phyloP scores from a whole-genome alignment of 768 basidiomycete genomes.

The Rhizopogon vinicolor region DNA sequence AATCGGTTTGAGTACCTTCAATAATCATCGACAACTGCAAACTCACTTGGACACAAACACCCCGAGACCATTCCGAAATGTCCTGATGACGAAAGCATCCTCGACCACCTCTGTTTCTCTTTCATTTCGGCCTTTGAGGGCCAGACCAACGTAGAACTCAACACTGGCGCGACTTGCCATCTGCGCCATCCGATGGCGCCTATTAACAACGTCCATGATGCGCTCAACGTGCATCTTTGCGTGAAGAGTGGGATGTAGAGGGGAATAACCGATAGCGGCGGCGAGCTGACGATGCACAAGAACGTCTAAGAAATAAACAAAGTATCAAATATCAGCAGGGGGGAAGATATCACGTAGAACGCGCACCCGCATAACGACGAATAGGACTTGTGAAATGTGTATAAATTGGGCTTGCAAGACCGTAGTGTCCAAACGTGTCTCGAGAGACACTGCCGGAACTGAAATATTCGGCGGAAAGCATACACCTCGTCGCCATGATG shows the following conservation, averaged over 20 bases:
- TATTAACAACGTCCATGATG: conserved; percentile 81
- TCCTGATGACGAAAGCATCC: conserved; percentile 90
- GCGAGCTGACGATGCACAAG: conserved; percentile 91
- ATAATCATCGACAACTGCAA: background rate
- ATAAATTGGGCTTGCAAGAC: conserved; percentile 94
- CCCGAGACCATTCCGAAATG: conserved; percentile 93
- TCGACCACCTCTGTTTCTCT: conserved; percentile 51
- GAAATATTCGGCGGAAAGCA: conserved; percentile 98
- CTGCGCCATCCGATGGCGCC: conserved; percentile 92
- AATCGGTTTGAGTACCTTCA: background rate
- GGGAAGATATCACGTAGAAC: background rate
- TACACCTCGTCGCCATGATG: conserved; percentile 98
- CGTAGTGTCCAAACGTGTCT: conserved; percentile 95
- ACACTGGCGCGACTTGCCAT: conserved; percentile 96
- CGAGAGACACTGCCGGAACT: conserved; percentile 90
- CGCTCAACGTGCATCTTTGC: conserved; percentile 87
- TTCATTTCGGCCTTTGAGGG: conserved; percentile 66
- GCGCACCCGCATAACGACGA: conserved; percentile 85
- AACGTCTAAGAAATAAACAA: conserved; percentile 53
- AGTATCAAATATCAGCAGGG: background rate
- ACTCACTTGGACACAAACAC: conserved; percentile 93
- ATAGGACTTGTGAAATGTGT: conserved; percentile 99
- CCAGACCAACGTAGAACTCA: conserved; percentile 95
- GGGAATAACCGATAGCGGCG: conserved; percentile 79
- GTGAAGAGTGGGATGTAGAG: conserved; percentile 85